Conservation (phyloP, 495 filamentous ascomycete species). For the Pseudoneurospora amorphoporcata region DNA sequence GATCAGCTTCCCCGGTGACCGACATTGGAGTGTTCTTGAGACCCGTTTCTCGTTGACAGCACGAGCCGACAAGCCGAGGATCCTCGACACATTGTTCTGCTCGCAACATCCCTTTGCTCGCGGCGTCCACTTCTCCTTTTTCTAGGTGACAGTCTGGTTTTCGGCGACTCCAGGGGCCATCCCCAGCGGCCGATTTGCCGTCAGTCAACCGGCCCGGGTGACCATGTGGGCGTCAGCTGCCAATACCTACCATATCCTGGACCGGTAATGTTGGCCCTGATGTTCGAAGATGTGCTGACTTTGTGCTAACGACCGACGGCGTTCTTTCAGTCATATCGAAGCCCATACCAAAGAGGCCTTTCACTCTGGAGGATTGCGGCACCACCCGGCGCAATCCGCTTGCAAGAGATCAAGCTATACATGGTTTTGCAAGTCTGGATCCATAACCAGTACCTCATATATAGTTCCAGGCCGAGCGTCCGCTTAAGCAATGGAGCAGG, state of each 20-base stretch:
- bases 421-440: not conserved
- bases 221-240: not conserved
- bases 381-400: not conserved
- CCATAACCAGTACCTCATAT: not conserved
- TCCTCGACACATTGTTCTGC: not conserved
- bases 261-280: not conserved
- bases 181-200: not conserved
- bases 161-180: not conserved
- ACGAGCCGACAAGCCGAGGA: not conserved
- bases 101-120: not conserved
- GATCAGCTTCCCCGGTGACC: too few species aligned
- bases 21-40: not conserved
- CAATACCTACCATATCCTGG: not conserved
- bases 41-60: not conserved
- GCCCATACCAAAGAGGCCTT: not conserved
- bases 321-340: not conserved
- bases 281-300: not conserved
- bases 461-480: not conserved
- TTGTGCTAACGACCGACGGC: not conserved
- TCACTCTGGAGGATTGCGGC: not conserved
- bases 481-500: not conserved
- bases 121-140: not conserved
- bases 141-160: not conserved
- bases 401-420: not conserved
- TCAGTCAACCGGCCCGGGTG: not conserved